Base-by-base conservation (phyloP, 2,329 filamentous ascomycete species). In the Botrytis hyacinthi region DNA sequence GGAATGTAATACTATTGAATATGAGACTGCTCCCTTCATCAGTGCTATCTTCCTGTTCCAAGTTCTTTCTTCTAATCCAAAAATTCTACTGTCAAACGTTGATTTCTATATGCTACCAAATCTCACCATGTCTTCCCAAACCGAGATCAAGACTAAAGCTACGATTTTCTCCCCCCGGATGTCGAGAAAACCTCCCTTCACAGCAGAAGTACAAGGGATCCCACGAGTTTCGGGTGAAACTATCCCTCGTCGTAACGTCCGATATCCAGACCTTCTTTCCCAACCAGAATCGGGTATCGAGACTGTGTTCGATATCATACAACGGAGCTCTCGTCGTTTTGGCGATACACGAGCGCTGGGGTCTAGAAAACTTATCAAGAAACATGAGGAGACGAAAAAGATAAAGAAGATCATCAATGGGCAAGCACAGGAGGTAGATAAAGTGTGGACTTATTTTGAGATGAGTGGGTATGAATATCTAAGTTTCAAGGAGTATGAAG, bases 401-500 rank as follows among this genome's bases (percentile, higher is more conserved):
- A 85, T 97, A 82, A 96, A 95, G 88, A 96, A 95, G 87, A 87
- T 94, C 73, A 85, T 97, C 62, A 92, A 96, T 81, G 93, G 93
- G 76, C 87, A 91, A 80, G 91, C 95, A 86, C 85, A 88, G 79
- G 89, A 94, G 83, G 88, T 95, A 42, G 92, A 95, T 82, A 97
- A 97, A 89, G 88, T 93, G 80, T 97, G 93, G 93, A 92, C 91
- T 73, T 97, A 92, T 83, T 96, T 93, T 81, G 93, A 97, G 85
- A 89, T 95, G 79, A 92, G 91, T 81, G 86, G 86, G 70, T 97
- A 95, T 85, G 88, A 90, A 75, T 97, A 92, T 85, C 86, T 92
- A 81, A 91, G 87, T 80, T 97, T 93, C 83, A 86, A 88, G 78
- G 91, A 96, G 82, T 96, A 94, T 81, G 90, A 95, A 85, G 86